These are phyloP conservation scores for Suillus subluteus DNA, from an alignment of 768 basidiomycete genomes.

Conservation along the genomic window DNA sequence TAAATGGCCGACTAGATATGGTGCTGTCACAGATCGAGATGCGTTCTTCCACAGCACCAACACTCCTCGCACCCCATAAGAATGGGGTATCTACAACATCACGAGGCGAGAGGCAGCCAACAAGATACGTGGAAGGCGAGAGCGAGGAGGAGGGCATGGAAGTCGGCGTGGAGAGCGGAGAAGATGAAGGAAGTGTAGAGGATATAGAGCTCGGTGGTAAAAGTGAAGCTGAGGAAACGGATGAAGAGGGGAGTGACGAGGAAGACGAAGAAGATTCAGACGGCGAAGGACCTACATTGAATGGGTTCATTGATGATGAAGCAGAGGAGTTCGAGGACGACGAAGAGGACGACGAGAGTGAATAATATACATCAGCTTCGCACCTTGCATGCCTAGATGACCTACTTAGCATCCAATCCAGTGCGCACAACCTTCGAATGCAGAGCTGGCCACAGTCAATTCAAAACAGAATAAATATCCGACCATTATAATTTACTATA, in stretches of 20 bases:
- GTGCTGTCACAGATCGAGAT: conserved; percentile 93
- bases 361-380: conserved; percentile 27
- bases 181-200: conserved; percentile 76
- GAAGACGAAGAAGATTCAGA: conserved; percentile 46
- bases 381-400: neutral
- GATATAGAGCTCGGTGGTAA: conserved; percentile 75
- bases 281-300: conserved; percentile 42
- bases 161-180: conserved; percentile 62
- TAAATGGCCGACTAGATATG: conserved; percentile 91
- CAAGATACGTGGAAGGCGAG: conserved; percentile 79
- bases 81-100: conserved; percentile 36
- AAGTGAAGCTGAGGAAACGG: conserved; percentile 55
- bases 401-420: conserved; percentile 1
- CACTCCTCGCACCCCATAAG: conserved; percentile 49
- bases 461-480: conserved; percentile 1
- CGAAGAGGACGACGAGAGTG: conserved; percentile 58
- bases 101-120: conserved; percentile 44
- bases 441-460: neutral
- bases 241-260: conserved; percentile 46
- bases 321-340: conserved; percentile 58
- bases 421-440: neutral
- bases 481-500: conserved; percentile 35
- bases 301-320: conserved; percentile 65
- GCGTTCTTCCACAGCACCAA: conserved; percentile 73
- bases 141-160: conserved; percentile 63